Evolutionary conservation across 139 green algal species (phyloP), one percentile per base, ranked within the genome.

Genomic region (Micromonas pusilla): DNA sequence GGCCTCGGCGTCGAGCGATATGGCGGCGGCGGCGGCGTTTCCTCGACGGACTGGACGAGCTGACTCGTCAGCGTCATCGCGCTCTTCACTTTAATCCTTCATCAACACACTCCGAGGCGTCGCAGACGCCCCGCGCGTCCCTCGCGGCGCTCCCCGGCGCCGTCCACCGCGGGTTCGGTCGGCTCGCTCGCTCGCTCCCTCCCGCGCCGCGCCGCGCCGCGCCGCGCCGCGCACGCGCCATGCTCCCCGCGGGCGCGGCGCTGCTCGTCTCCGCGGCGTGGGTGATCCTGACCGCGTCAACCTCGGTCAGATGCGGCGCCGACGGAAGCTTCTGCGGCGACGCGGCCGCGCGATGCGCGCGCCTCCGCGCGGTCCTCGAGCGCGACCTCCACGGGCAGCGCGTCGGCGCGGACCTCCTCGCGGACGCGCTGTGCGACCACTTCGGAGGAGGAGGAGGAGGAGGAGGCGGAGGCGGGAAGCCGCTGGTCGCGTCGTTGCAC

Each of bases 401-500:
- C 20, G 73, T 93, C 32, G 90, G 90, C 0, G 52, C 93, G 0
- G 19, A 32, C 0, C 84, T 91, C 33, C 68, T 92, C 0, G 80
- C 81, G 0, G 88, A 93, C 62, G 88, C 89, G 0, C 80, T 96
- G 3, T 96, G 92, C 83, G 87, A 92, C 52, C 91, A 96, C 81
- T 28, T 97, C 16, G 26, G 66, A 34, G 19, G 23, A 73, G 30
- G 34, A 34, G 6, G n/a, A 6, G 2, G 72, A 39, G 13, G 53
- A 62, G 19, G 30, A 33, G 3, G 2, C 6, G 37, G 34, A 30
- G 13, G 38, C 16, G 3, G 34, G 81, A 92, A 91, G 60, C 92
- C 92, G 13, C 84, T 97, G 0, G 85, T 97, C 25, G 80, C 97
- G 5, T 92, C 85, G 0, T 79, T 93, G 2, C 93, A 97, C 76